These are phyloP conservation scores for Trichosporon faecale DNA, from an alignment of 1,284 basidiomycete species.

Conservation along the genomic window DNA sequence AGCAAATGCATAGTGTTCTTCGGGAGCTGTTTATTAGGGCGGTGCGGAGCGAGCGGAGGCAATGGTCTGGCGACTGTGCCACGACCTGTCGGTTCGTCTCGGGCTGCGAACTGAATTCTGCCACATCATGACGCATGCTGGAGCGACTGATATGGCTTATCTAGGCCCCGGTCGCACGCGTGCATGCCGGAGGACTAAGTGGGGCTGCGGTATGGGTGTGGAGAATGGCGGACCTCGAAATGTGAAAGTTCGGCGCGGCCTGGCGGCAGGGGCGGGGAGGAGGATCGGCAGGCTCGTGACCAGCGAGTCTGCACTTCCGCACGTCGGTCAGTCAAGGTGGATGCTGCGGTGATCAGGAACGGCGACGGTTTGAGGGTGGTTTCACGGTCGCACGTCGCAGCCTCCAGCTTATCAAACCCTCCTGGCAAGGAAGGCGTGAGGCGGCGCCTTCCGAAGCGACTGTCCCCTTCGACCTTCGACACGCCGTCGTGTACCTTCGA, in stretches of 20 bases:
- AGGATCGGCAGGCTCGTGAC: background rate
- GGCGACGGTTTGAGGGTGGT: constrained; percentile 1
- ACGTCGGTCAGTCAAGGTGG: background rate
- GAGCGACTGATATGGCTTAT: background rate
- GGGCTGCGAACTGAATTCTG: background rate
- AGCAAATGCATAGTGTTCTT: constrained; percentile 18
- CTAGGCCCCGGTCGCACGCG: background rate
- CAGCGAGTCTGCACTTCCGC: background rate
- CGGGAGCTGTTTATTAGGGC: background rate
- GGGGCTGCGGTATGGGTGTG: background rate
- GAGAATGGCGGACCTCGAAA: background rate
- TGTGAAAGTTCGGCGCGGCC: background rate
- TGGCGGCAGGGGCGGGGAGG: background rate
- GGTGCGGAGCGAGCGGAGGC: background rate
- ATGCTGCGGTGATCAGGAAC: constrained; percentile 8
- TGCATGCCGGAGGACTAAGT: background rate
- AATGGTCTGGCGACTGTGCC: background rate
- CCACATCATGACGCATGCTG: background rate
- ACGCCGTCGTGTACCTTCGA: background rate
- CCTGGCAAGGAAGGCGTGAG: background rate
- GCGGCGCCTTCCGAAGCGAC: background rate
- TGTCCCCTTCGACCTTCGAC: background rate
- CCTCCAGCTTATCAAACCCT: background rate
- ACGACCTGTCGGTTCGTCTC: background rate
- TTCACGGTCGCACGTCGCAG: background rate